Percentiles rank a stretch among this genome's conserved stretches.
These are phyloP conservation scores for Ganoderma leucocontextum DNA, from an alignment of 1,284 basidiomycete genomes.

Conservation along the genomic window DNA sequence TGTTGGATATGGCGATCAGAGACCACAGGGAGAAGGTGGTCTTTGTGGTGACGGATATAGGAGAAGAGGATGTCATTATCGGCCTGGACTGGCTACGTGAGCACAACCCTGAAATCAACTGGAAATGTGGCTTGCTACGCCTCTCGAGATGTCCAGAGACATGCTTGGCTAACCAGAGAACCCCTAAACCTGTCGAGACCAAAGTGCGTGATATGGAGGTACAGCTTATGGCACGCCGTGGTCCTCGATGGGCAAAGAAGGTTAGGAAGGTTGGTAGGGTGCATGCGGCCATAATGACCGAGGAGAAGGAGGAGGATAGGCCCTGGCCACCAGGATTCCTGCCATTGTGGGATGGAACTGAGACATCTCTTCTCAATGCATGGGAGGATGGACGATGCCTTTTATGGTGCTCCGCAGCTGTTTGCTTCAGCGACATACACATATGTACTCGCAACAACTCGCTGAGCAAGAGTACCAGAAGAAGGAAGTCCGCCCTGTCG, in stretches of 20 bases:
- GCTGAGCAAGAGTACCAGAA: conserved; percentile 6
- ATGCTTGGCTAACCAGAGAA: neutral
- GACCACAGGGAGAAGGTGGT: too few species aligned
- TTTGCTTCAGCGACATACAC: conserved; percentile 3
- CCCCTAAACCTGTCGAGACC: too few species aligned
- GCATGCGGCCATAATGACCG: neutral
- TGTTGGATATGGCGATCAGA: too few species aligned
- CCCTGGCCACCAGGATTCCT: neutral
- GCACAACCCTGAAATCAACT: neutral
- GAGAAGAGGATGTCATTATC: neutral
- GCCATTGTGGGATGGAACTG: neutral
- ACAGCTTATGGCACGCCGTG: too few species aligned
- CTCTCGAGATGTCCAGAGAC: neutral
- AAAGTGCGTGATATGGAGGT: too few species aligned
- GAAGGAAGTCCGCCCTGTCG: neutral
- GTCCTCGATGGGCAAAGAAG: neutral
- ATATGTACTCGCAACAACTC: conserved; percentile 9
- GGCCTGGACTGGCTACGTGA: neutral
- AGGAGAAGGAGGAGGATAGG: neutral
- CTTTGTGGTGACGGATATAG: too few species aligned
- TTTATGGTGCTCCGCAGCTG: neutral
- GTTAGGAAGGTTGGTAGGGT: neutral
- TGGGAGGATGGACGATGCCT: neutral
- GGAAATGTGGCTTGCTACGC: neutral
- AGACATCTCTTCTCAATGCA: neutral